Evolutionary conservation across 2,329 filamentous ascomycete genomes (phyloP).

Genomic region (Parastagonospora nodorum): DNA sequence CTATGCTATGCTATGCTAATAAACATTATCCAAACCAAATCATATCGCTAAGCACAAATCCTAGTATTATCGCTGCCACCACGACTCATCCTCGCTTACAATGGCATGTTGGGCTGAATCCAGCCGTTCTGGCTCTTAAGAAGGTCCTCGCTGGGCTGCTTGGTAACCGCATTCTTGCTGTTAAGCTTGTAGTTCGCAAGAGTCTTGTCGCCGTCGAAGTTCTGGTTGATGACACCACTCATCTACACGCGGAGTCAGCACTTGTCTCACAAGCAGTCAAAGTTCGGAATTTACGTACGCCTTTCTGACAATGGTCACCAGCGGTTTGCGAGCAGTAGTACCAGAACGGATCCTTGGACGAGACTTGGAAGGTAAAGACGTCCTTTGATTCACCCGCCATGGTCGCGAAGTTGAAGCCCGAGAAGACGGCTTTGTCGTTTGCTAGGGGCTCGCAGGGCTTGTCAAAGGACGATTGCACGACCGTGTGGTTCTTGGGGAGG

Average conservation of each 20-base stretch:
- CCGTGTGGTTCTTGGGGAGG: slow-evolving; percentile 69
- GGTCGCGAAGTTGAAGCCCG: slow-evolving; percentile 65
- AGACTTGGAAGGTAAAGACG: slow-evolving; percentile 71
- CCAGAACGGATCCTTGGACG: slow-evolving; percentile 74
- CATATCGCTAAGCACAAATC: background rate
- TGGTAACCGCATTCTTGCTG: slow-evolving; percentile 24
- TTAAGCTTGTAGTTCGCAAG: slow-evolving; percentile 36
- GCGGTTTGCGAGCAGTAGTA: slow-evolving; percentile 73
- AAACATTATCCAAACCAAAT: background rate
- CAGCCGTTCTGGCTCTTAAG: slow-evolving; percentile 24
- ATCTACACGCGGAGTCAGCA: background rate
- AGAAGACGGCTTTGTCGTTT: slow-evolving; percentile 60
- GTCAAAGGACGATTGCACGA: slow-evolving; percentile 75
- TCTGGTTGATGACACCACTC: slow-evolving; percentile 69
- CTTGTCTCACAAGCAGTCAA: background rate
- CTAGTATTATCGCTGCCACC: background rate
- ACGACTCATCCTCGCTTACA: slow-evolving; percentile 12
- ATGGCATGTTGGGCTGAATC: slow-evolving; percentile 30
- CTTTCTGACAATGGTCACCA: slow-evolving; percentile 65
- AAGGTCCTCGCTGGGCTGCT: slow-evolving; percentile 24
- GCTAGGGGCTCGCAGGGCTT: slow-evolving; percentile 67
- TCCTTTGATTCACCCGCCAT: slow-evolving; percentile 22
- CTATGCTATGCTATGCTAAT: background rate
- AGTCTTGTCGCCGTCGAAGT: slow-evolving; percentile 32
- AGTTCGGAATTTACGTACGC: too few relatives aligned